Percentiles rank a stretch among this genome's conserved stretches.
phyloP scores from a whole-genome alignment of 805 yeast species.

The Kodamaea jinghongensis region DNA sequence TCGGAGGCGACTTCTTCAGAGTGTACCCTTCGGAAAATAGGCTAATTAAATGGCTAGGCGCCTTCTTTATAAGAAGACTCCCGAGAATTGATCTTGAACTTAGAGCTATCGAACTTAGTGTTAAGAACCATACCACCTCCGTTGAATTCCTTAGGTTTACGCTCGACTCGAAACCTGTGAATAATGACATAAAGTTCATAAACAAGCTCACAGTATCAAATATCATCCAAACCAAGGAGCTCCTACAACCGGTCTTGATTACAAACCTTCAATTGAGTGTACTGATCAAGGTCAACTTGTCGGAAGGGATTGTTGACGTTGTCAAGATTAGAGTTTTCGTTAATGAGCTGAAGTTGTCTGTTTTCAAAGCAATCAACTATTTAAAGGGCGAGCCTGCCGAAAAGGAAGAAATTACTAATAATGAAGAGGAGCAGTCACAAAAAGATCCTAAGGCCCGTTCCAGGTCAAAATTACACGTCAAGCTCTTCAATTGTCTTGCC shows the following conservation, averaged over 20 bases:
- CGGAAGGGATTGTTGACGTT: constrained; percentile 18
- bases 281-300: constrained; percentile 15
- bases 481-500: constrained; percentile 12
- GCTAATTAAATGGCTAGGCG: constrained; percentile 9
- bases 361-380: constrained; percentile 20
- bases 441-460: too few relatives aligned
- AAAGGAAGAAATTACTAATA: too few relatives aligned
- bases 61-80: constrained; percentile 16
- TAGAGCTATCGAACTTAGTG: constrained; percentile 11
- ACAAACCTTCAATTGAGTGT: constrained; percentile 10
- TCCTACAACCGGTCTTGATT: constrained; percentile 5
- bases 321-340: constrained; percentile 18
- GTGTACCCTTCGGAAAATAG: constrained; percentile 18
- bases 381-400: too few relatives aligned
- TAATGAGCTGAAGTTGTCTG: constrained; percentile 22
- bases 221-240: constrained; percentile 10
- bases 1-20: background rate
- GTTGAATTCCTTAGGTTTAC: constrained; percentile 22
- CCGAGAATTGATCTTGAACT: constrained; percentile 25
- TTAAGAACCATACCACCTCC: constrained; percentile 5
- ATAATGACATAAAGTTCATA: constrained; percentile 22
- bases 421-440: too few relatives aligned
- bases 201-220: constrained; percentile 12
- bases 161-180: constrained; percentile 17
- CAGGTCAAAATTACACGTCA: constrained; percentile 13